phyloP scores from a whole-genome alignment of 768 basidiomycete genomes.

The Naganishia vishniacii region DNA sequence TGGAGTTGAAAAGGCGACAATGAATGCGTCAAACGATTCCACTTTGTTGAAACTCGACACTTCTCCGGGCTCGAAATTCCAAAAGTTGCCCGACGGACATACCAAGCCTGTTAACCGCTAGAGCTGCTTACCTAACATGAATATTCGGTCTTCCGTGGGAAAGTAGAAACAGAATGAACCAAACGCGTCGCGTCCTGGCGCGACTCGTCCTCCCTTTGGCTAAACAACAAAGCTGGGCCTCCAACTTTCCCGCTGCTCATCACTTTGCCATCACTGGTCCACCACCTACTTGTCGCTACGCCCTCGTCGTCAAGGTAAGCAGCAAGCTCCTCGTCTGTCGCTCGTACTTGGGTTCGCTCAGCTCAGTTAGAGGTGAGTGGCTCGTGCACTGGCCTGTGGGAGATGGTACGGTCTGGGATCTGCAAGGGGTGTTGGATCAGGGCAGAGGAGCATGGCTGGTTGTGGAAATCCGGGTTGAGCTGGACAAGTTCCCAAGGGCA shows the following conservation, averaged over 20 bases:
- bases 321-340: constrained; percentile 4
- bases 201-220: background rate
- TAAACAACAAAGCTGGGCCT: constrained; percentile 3
- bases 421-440: too few species aligned
- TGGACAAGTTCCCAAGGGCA: too few species aligned
- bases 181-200: background rate
- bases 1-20: background rate
- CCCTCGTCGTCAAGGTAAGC: constrained; percentile 15
- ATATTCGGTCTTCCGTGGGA: too few species aligned
- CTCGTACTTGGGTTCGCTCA: constrained; percentile 10
- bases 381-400: too few species aligned
- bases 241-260: constrained; percentile 8
- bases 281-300: background rate
- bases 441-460: too few species aligned
- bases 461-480: too few species aligned
- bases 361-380: constrained; percentile 19
- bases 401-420: too few species aligned
- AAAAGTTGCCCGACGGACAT: constrained; percentile 3
- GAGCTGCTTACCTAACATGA: too few species aligned
- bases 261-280: background rate
- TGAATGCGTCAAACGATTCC: too few species aligned
- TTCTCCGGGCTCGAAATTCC: background rate
- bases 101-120: background rate
- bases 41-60: background rate
- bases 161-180: constrained; percentile 7